phyloP scores from a whole-genome alignment of 1,284 basidiomycete species.

The Pascua guehoae region DNA sequence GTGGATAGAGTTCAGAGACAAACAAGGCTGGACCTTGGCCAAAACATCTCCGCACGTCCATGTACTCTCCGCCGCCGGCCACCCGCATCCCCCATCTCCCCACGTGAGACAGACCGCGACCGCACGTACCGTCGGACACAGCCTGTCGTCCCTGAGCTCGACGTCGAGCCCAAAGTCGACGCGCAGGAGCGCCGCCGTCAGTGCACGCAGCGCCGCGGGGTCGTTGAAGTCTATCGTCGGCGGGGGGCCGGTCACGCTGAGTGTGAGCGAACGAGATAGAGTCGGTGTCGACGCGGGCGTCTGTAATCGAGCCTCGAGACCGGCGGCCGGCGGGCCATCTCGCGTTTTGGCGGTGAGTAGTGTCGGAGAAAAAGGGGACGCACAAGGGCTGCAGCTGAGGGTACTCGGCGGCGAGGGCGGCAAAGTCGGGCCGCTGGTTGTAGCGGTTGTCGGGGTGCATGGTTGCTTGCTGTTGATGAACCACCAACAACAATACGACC shows the following conservation, averaged over 20 bases:
- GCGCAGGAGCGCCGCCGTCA: conserved; percentile 71
- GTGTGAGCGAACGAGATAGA: background rate
- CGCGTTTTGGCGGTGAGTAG: too few species aligned
- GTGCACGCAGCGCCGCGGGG: conserved; percentile 62
- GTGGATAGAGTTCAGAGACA: too few species aligned
- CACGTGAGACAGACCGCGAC: too few species aligned
- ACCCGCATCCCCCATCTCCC: background rate
- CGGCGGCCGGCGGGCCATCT: too few species aligned
- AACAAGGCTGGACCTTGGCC: too few species aligned
- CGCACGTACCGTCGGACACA: conserved; percentile 75
- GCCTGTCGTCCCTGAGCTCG: conserved; percentile 62
- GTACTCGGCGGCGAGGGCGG: conserved; percentile 58
- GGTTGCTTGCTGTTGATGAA: too few species aligned
- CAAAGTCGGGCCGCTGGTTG: conserved; percentile 61
- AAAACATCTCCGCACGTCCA: too few species aligned
- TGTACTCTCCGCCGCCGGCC: background rate
- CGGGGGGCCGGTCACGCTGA: conserved; percentile 19
- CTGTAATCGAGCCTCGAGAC: background rate
- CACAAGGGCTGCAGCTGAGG: conserved; percentile 63
- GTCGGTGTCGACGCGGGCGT: background rate
- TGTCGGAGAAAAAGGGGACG: too few species aligned
- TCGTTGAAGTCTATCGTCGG: conserved; percentile 67
- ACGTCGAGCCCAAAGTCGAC: conserved; percentile 69
- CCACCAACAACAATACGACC: too few species aligned
- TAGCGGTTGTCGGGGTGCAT: conserved; percentile 51